Conservation (phyloP, 2,329 filamentous ascomycete species). For the Trichoderma pleuroti region DNA sequence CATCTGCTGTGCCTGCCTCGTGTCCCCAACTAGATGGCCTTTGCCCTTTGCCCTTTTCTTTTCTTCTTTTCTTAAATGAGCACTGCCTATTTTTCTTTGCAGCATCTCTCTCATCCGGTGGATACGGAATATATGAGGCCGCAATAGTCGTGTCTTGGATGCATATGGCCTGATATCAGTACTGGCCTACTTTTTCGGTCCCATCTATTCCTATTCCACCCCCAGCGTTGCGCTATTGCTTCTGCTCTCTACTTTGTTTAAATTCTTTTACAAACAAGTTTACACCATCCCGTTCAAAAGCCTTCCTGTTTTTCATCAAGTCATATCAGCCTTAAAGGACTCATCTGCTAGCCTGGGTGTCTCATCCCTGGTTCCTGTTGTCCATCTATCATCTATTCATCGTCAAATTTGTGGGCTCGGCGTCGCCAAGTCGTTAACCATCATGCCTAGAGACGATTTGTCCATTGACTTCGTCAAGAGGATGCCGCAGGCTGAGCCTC, state of each 20-base stretch:
- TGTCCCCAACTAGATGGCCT: conserved; percentile 7
- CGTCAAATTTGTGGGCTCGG: conserved; percentile 27
- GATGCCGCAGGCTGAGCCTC: conserved; percentile 60
- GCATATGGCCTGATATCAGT: conserved; percentile 5
- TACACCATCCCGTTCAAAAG: background rate
- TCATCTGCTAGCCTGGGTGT: background rate
- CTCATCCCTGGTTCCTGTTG: background rate
- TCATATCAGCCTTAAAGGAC: background rate
- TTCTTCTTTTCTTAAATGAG: background rate
- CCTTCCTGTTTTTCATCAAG: background rate
- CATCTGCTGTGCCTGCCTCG: conserved; percentile 9
- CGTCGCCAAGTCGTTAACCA: conserved; percentile 48
- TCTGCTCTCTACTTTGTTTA: background rate
- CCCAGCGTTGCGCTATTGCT: background rate
- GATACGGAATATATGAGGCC: conserved; percentile 5
- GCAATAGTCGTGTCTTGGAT: background rate
- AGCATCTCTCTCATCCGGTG: background rate
- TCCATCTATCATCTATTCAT: conserved; percentile 22
- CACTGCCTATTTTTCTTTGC: background rate
- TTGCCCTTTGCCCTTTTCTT: background rate
- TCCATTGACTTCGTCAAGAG: conserved; percentile 66
- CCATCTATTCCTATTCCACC: conserved; percentile 3
- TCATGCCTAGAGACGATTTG: conserved; percentile 70
- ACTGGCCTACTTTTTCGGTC: conserved; percentile 8
- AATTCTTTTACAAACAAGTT: background rate